Evolutionary conservation across 2,329 filamentous ascomycete species (phyloP).

Genomic region (Whalleya microplaca): DNA sequence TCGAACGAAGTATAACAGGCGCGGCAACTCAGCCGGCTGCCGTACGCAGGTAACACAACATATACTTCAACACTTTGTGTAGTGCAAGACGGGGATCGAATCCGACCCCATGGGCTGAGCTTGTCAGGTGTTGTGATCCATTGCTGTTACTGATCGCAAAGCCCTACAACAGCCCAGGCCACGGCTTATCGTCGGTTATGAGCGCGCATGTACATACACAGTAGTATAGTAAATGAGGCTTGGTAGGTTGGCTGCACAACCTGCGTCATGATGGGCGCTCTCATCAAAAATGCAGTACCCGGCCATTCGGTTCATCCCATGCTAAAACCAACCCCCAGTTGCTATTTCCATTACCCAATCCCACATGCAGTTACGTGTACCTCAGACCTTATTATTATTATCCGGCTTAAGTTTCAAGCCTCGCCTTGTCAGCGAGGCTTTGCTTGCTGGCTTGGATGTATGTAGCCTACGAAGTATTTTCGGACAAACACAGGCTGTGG

Average conservation of each 20-base stretch:
- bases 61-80: conserved; percentile 10
- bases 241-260: conserved; percentile 33
- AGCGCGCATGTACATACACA: conserved; percentile 1
- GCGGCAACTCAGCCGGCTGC: conserved; percentile 26
- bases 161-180: neutral
- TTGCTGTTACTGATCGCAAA: neutral
- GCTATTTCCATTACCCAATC: conserved; percentile 32
- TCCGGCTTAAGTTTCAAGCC: conserved; percentile 18
- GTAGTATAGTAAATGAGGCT: conserved; percentile 25
- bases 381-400: conserved; percentile 11
- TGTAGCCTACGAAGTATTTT: neutral
- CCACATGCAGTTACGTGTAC: conserved; percentile 19
- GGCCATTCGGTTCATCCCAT: conserved; percentile 32
- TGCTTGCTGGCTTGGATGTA: neutral
- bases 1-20: conserved; percentile 20
- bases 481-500: conserved; percentile 29
- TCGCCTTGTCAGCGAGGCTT: conserved; percentile 6
- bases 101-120: conserved; percentile 26
- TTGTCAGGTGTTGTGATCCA: conserved; percentile 1
- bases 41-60: conserved; percentile 21
- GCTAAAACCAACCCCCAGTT: conserved; percentile 7
- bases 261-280: conserved; percentile 34
- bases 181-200: conserved; percentile 22
- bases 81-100: conserved; percentile 23
- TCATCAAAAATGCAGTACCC: conserved; percentile 25